These are phyloP conservation scores for Populus hybrid DNA, from an alignment of 441 rosid species.

Conservation along the genomic window DNA sequence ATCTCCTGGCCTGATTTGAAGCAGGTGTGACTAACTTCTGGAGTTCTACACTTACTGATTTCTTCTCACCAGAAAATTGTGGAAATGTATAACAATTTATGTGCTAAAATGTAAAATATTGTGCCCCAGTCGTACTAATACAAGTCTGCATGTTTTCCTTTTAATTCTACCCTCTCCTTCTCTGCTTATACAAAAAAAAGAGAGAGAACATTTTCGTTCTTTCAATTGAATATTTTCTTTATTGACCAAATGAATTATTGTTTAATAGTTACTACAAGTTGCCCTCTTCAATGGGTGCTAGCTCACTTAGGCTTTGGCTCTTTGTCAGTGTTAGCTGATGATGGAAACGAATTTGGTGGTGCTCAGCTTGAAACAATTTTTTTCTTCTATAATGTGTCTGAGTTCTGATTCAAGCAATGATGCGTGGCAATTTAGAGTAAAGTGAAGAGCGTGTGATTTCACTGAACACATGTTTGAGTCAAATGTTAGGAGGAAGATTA, in stretches of 20 bases:
- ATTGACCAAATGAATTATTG: too few relatives aligned
- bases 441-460: not conserved
- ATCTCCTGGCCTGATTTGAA: conserved; percentile 5
- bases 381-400: not conserved
- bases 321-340: too few relatives aligned
- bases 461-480: not conserved
- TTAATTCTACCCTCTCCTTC: not conserved
- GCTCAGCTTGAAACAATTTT: not conserved
- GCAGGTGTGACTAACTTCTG: conserved; percentile 22
- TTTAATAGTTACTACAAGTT: too few relatives aligned
- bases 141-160: conserved; percentile 10
- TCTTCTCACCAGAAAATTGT: conserved; percentile 2
- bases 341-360: too few relatives aligned
- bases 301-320: too few relatives aligned
- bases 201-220: not conserved
- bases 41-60: conserved; percentile 8
- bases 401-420: not conserved
- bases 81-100: conserved; percentile 13
- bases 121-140: conserved; percentile 1
- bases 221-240: too few relatives aligned
- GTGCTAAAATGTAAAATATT: conserved; percentile 29
- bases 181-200: not conserved
- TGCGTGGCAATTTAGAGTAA: not conserved
- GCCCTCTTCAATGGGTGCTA: too few relatives aligned
- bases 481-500: too few relatives aligned